These are phyloP conservation scores for Vinca major DNA, from an alignment of 305 asterid species.

Conservation along the genomic window DNA sequence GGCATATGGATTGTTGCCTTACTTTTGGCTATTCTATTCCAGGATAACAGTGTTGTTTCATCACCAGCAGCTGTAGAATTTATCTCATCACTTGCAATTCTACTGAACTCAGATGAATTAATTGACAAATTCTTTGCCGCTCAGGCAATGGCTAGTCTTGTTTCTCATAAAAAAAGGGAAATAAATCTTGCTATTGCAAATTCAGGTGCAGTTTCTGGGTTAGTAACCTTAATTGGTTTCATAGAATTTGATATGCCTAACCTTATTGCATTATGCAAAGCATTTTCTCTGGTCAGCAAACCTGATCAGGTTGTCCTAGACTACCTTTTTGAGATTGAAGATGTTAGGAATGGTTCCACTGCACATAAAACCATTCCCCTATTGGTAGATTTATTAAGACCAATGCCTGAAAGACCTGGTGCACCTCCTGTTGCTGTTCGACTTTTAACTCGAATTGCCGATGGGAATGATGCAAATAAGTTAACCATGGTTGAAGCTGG, in stretches of 20 bases:
- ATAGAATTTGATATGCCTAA: constrained; percentile 56
- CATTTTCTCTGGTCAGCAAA: constrained; percentile 55
- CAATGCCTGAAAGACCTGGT: constrained; percentile 78
- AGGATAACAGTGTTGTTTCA: constrained; percentile 46
- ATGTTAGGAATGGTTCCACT: constrained; percentile 60
- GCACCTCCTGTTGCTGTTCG: constrained; percentile 68
- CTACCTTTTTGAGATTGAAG: constrained; percentile 58
- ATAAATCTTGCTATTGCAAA: constrained; percentile 63
- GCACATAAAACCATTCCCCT: constrained; percentile 64
- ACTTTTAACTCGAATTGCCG: constrained; percentile 64
- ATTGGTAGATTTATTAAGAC: constrained; percentile 79
- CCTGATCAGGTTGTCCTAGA: constrained; percentile 71
- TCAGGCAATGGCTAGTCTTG: constrained; percentile 80
- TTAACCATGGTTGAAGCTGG: constrained; percentile 83
- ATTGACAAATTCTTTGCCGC: constrained; percentile 68
- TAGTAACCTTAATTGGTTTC: constrained; percentile 58
- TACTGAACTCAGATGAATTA: constrained; percentile 62
- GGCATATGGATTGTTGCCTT: constrained; percentile 72
- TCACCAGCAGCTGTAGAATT: constrained; percentile 46
- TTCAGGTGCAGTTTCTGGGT: constrained; percentile 64
- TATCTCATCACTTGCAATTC: constrained; percentile 44
- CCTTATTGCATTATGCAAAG: constrained; percentile 59
- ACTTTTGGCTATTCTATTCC: constrained; percentile 69
- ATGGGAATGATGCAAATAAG: constrained; percentile 62
- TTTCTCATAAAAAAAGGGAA: constrained; percentile 47